Evolutionary conservation across 352 stramenopile genomes (phyloP), one percentile per base, ranked within the genome.

Genomic region (Globisporangium viniferum): DNA sequence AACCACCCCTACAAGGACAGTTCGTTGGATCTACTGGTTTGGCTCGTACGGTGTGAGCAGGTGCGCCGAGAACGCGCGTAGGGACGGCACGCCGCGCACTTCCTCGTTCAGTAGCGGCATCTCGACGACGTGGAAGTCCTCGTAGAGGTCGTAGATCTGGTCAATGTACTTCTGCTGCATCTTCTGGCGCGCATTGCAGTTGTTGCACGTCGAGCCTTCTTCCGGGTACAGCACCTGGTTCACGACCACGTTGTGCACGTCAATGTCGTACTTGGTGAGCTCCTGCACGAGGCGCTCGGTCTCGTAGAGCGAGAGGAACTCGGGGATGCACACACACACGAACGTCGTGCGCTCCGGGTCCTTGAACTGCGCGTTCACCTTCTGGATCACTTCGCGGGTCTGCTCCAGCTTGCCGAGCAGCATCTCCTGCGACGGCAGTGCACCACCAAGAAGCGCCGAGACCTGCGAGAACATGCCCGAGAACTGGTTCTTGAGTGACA

Each of bases 151-250:
- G 80, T 99, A 99, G 78, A 99, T 99, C 84, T 99, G 97, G 69
- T 98, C 96, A 72, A 99, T 99, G 85, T 99, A 99, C 82, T 99
- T 99, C 81, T 99, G 97, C 86, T 99, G 98, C 97, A 99, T 99
- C 78, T 97, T 94, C 72, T 99, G 98, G 73, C 98, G 91, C 20
- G 97, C 95, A 61, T 92, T 86, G 76, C 97, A 98, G 89, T 99
- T 99, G 73, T 89, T 91, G 80, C 88, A 95, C 33, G 73, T 81
- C 57, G 84, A 90, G 53, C 72, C 77, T 51, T 84, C 76, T 56
- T 91, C 85, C 22, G 92, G 94, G 75, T 98, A 98, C 36, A 99
- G 76, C 54, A 99, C 97, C 78, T 99, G 98, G 76, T 99, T 99
- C 57, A 99, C 97, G 10, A 99, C 97, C 57, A 99, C 97, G 74